These are phyloP conservation scores for Mortierella sp. DNA, from an alignment of 371 early-diverging fungal species.

Conservation along the genomic window DNA sequence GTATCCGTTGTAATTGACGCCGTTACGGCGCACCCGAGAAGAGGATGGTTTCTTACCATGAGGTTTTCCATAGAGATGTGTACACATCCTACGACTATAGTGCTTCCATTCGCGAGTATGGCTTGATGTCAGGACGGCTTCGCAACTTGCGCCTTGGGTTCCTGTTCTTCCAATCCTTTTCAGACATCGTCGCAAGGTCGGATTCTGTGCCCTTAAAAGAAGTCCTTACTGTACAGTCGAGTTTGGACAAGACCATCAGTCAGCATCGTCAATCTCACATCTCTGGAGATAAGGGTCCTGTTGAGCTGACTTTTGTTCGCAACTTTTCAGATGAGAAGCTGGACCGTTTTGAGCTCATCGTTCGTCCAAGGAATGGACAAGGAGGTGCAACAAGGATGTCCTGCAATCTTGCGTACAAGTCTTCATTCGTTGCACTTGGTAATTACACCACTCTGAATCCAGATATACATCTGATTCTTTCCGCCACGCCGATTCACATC, in stretches of 20 bases:
- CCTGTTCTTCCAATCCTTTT: constrained; percentile 73
- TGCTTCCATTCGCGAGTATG: constrained; percentile 82
- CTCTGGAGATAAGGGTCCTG: constrained; percentile 34
- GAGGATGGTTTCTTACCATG: too few relatives aligned
- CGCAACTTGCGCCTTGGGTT: constrained; percentile 73
- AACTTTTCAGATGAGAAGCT: constrained; percentile 69
- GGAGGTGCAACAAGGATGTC: constrained; percentile 52
- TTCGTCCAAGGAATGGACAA: constrained; percentile 5
- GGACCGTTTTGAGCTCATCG: constrained; percentile 59
- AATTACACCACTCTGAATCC: constrained; percentile 65
- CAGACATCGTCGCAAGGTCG: constrained; percentile 66
- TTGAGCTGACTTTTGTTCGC: constrained; percentile 73
- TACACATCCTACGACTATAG: constrained; percentile 86
- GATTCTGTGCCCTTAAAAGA: constrained; percentile 52
- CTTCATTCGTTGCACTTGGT: constrained; percentile 74
- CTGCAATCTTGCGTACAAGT: constrained; percentile 69
- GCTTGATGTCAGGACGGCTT: constrained; percentile 74
- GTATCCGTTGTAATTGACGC: too few relatives aligned
- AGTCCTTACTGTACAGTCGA: constrained; percentile 52
- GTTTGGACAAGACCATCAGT: constrained; percentile 61
- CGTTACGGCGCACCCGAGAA: too few relatives aligned
- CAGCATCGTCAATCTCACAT: constrained; percentile 56
- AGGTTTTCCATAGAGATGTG: constrained; percentile 73
- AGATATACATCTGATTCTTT: constrained; percentile 66
- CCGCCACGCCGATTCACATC: constrained; percentile 74